Percentiles rank a stretch among this genome's conserved stretches.
Evolutionary conservation across 1,284 basidiomycete genomes (phyloP).

Genomic region (Rhodotorula sp.): DNA sequence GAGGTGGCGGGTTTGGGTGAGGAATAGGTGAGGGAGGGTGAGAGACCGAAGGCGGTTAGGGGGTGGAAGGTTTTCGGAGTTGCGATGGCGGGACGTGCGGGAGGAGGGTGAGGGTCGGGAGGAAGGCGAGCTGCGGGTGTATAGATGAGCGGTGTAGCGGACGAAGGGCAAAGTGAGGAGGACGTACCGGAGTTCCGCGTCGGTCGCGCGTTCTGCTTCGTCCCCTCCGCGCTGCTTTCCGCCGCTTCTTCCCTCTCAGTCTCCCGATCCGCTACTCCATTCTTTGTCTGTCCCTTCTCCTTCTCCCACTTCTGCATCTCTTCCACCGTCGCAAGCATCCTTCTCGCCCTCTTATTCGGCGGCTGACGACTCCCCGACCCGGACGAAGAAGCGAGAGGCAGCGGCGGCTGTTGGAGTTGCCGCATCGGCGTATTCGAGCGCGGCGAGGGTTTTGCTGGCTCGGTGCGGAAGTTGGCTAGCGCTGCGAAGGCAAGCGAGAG

Average conservation of each 20-base stretch:
- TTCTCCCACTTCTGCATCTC: slow-evolving; percentile 2
- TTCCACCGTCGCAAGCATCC: slow-evolving; percentile 4
- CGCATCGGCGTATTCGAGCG: background rate
- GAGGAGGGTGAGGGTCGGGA: background rate
- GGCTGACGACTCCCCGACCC: background rate
- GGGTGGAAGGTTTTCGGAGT: background rate
- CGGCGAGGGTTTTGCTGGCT: background rate
- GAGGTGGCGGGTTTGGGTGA: background rate
- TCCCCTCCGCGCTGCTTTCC: background rate
- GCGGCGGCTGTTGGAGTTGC: background rate
- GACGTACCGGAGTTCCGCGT: background rate
- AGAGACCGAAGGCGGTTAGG: background rate
- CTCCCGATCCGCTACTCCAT: background rate
- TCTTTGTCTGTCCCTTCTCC: background rate
- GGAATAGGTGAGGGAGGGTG: too few species aligned
- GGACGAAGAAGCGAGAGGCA: background rate
- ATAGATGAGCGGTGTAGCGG: too few species aligned
- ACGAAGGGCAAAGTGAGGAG: too few species aligned
- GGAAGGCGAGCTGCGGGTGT: background rate
- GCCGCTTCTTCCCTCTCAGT: background rate
- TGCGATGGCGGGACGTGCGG: background rate
- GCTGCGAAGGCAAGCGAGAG: background rate
- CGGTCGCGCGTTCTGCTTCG: background rate
- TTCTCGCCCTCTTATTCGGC: slow-evolving; percentile 4
- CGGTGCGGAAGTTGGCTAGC: too few species aligned